Evolutionary conservation across 805 yeast genomes (phyloP).

Genomic region (Yamadazyma philogaea): DNA sequence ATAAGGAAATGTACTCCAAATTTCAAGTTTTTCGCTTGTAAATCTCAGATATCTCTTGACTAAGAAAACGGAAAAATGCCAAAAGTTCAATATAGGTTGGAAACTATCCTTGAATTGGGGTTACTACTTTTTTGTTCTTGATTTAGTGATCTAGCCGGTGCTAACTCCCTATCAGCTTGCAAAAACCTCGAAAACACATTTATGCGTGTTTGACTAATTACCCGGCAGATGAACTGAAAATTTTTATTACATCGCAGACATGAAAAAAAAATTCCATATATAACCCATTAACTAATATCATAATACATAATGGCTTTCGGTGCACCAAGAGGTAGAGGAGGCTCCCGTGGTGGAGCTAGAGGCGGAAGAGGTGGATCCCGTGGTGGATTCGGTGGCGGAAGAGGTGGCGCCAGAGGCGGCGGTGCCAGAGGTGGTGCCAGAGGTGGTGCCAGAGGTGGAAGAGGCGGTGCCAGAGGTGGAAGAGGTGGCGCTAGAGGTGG

Average conservation of each 20-base stretch:
- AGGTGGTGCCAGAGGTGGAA: constrained; percentile 38
- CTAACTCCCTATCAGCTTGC: too few species aligned
- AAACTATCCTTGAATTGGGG: background rate
- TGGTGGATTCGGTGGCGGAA: constrained; percentile 58
- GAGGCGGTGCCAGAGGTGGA: constrained; percentile 54
- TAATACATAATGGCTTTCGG: constrained; percentile 61
- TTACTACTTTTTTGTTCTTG: too few species aligned
- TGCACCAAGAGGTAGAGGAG: constrained; percentile 61
- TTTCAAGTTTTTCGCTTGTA: background rate
- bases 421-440: constrained; percentile 32
- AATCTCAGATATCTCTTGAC: background rate
- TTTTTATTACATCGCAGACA: constrained; percentile 6
- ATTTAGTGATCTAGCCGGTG: too few species aligned
- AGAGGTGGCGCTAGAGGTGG: constrained; percentile 78
- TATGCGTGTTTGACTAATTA: constrained; percentile 12
- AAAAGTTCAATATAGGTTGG: background rate
- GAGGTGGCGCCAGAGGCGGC: constrained; percentile 37
- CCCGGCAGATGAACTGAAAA: constrained; percentile 11
- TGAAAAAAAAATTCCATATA: constrained; percentile 5
- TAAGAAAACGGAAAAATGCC: background rate
- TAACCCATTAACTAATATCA: constrained; percentile 2
- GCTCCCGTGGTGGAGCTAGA: constrained; percentile 45
- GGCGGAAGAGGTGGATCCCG: constrained; percentile 50
- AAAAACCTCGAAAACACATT: background rate
- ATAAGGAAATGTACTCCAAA: background rate